Evolutionary conservation across 2,329 filamentous ascomycete species (phyloP).

Genomic region (Cladosporium sp.): DNA sequence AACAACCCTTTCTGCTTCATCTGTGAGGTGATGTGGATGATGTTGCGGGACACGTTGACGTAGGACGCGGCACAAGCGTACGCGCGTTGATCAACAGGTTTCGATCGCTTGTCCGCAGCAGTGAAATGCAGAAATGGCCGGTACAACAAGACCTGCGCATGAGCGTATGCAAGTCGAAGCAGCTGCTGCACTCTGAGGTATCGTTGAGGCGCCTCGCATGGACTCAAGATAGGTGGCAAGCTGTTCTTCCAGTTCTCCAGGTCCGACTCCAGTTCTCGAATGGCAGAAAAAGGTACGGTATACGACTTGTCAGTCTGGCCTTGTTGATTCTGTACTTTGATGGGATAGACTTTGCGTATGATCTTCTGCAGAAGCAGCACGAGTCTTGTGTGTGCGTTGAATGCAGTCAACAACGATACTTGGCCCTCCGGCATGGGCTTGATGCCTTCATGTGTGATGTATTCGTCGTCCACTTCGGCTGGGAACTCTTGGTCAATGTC

Average conservation of each 20-base stretch:
- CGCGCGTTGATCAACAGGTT: slow-evolving; percentile 69
- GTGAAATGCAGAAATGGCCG: slow-evolving; percentile 82
- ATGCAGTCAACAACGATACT: slow-evolving; percentile 59
- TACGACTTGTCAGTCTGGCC: slow-evolving; percentile 53
- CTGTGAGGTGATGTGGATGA: slow-evolving; percentile 76
- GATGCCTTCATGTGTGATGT: slow-evolving; percentile 51
- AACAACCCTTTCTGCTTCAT: slow-evolving; percentile 73
- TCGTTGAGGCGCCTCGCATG: slow-evolving; percentile 78
- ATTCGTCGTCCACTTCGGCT: slow-evolving; percentile 51
- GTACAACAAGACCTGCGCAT: slow-evolving; percentile 81
- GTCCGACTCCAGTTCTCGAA: slow-evolving; percentile 64
- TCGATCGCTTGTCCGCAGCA: slow-evolving; percentile 56
- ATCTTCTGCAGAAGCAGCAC: slow-evolving; percentile 61
- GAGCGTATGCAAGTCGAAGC: slow-evolving; percentile 75
- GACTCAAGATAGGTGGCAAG: slow-evolving; percentile 74
- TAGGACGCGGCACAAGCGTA: slow-evolving; percentile 73
- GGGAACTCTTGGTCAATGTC: slow-evolving; percentile 52
- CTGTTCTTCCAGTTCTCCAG: slow-evolving; percentile 64
- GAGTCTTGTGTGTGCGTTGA: slow-evolving; percentile 61
- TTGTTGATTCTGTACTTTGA: slow-evolving; percentile 49
- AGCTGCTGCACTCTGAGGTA: slow-evolving; percentile 65
- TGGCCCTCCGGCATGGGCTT: slow-evolving; percentile 56
- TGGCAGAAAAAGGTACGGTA: slow-evolving; percentile 63
- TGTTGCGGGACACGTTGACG: slow-evolving; percentile 67
- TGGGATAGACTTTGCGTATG: slow-evolving; percentile 64